phyloP scores from a whole-genome alignment of 768 basidiomycete species.

The Podaxis sp. region DNA sequence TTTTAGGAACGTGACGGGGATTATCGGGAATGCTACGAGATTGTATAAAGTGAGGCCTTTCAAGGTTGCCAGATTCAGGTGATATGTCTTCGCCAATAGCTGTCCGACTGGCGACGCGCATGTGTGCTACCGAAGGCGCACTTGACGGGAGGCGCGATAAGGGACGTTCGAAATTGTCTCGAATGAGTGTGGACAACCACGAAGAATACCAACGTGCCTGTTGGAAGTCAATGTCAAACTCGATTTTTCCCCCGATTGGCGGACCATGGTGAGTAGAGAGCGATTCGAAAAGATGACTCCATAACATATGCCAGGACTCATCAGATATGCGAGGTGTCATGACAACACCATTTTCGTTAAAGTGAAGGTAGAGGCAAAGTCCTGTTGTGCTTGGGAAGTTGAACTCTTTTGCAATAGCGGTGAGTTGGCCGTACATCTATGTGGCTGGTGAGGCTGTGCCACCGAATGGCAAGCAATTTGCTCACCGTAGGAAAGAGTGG shows the following conservation, averaged over 20 bases:
- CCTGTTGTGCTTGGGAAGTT: conserved; percentile 75
- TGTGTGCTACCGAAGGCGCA: conserved; percentile 45
- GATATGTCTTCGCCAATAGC: conserved; percentile 34
- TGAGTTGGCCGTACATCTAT: conserved; percentile 73
- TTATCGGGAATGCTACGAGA: conserved; percentile 25
- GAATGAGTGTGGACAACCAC: conserved; percentile 54
- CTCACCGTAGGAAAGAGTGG: conserved; percentile 69
- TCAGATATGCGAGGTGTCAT: conserved; percentile 73
- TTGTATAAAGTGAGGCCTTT: conserved; percentile 20
- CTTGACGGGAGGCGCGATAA: conserved; percentile 32
- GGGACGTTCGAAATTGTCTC: conserved; percentile 34
- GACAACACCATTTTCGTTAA: conserved; percentile 48
- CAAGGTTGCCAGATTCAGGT: conserved; percentile 37
- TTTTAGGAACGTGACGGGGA: conserved; percentile 54
- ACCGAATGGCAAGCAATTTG: not conserved
- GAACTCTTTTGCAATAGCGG: conserved; percentile 77
- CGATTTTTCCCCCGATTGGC: conserved; percentile 74
- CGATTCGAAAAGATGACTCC: conserved; percentile 53
- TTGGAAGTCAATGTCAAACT: conserved; percentile 80
- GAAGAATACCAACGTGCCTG: conserved; percentile 76
- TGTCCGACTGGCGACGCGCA: conserved; percentile 50
- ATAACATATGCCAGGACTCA: conserved; percentile 71
- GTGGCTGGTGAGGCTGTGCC: not conserved
- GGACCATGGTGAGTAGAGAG: conserved; percentile 28
- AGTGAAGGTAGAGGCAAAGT: conserved; percentile 74